A percentile compares a stretch with the other conserved stretches of the same genome.
Evolutionary conservation across 768 basidiomycete species (phyloP).

Genomic region (Tremella fuciformis): DNA sequence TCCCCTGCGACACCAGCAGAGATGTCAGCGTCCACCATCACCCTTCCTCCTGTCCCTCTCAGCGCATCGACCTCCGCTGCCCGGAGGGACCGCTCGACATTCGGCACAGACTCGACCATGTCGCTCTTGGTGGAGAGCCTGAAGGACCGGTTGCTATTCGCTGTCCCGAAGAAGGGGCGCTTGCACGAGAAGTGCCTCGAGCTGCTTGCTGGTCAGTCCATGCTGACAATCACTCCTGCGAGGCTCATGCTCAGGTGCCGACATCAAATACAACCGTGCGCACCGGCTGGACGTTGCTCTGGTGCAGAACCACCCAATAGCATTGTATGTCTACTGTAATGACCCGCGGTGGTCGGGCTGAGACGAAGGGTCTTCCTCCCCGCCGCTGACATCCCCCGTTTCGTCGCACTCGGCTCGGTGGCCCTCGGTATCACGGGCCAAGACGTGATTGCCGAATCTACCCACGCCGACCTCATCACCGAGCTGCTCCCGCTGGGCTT

Average conservation of each 20-base stretch:
- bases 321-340: conserved; percentile 63
- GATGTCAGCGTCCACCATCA: conserved; percentile 4
- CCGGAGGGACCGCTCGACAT: conserved; percentile 9
- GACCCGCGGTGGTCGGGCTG: background rate
- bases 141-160: conserved; percentile 82
- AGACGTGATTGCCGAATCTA: conserved; percentile 89
- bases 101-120: conserved; percentile 52
- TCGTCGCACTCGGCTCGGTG: conserved; percentile 95
- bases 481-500: conserved; percentile 83
- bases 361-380: conserved; percentile 82
- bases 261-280: conserved; percentile 87
- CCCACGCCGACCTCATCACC: conserved; percentile 72
- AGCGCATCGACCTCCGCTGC: too few relatives aligned
- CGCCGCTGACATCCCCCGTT: conserved; percentile 94
- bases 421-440: conserved; percentile 97
- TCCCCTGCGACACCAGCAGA: background rate
- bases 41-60: conserved; percentile 1
- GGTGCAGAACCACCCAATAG: conserved; percentile 88
- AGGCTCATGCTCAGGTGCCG: conserved; percentile 57
- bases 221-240: background rate
- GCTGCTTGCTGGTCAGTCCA: conserved; percentile 68
- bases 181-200: conserved; percentile 86
- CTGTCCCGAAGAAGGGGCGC: conserved; percentile 97
- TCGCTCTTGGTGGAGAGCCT: conserved; percentile 69
- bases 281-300: conserved; percentile 87